Evolutionary conservation across 2,329 filamentous ascomycete species (phyloP), one percentile per base, ranked within the genome.

Genomic region (Emmonsiellopsis sp.): DNA sequence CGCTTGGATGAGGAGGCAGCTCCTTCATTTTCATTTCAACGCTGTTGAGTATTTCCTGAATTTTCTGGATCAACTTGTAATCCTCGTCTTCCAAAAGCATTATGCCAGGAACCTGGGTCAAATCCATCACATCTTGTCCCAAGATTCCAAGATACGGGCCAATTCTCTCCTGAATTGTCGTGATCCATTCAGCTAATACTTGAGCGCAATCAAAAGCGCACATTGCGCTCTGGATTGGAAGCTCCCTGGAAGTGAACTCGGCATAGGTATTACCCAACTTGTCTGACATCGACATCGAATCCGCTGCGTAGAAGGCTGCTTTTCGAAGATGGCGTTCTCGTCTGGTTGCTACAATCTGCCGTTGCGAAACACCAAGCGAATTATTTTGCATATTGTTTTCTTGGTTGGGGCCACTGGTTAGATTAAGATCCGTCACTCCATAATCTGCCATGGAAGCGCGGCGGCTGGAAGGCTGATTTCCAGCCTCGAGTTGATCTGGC

Each of bases 71-170:
- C 1, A 97, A 76, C 68, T 92, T 92, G 59, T 87, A 80, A 60
- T 98, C 92, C 65, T 97, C 92, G 15, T 93, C 88, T 63, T 96
- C 91, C 1, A 97, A 77, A 3, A 96, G 79, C 82, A 96, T 89
- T 54, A 95, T 86, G 2, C 85, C 89, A 2, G 90, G 89, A 7
- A 95, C 87, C 60, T 91, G 85, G 0, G 78, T 76, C 50, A 89
- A 79, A 62, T 96, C 89, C 35, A 93, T 81, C 0, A 86, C 80
- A 58, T 95, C 87, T 55, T 86, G 85, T 10, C 92, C 92, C 1
- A 97, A 79, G 5, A 96, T 83, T 4, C 92, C 92, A 5, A 97
- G 70, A 63, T 93, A 95, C 4, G 84, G 83, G 0, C 92, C 92
- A n/a, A 96, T 87, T 7, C 93, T 86, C 64, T 96, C 91, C 68